Evolutionary conservation across 768 basidiomycete genomes (phyloP), one percentile per base, ranked within the genome.

Genomic region (Suillus alpinus): DNA sequence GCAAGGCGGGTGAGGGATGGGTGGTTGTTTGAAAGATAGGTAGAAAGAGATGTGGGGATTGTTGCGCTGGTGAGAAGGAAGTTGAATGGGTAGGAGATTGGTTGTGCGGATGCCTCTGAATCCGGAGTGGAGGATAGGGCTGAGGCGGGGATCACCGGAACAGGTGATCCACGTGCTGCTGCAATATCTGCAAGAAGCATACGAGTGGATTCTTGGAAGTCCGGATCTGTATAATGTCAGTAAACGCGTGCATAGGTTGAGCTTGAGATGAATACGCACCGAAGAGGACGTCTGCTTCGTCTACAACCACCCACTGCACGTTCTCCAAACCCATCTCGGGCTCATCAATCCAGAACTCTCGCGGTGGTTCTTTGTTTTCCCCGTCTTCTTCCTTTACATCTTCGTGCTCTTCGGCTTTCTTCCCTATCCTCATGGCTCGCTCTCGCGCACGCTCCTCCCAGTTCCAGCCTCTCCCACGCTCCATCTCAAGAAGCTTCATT

Each of bases 211-310:
- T 86, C 84, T 62, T 86, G 80, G 71, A 96, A 96, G 71, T 95
- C 92, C 1, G 86, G 80, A 68, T 94, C 94, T 95, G 65, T 6
- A 32, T 16, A 4, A 43, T 52, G 40, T 57, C 31, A 61, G 57
- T 56, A 40, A 58, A 41, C 10, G 13, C 13, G 39, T 18, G 47
- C 31, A 43, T 36, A 31, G 26, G 26, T 26, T n/a, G n/a, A 26
- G 40, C 6, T 23, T 20, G 26, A 12, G 36, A 36, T 3, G 9
- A 47, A 37, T 10, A 73, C 83, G 55, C 64, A 92, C 94, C 92
- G 57, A 96, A 88, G 13, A 95, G 77, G 53, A 97, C 85, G 69
- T 96, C 95, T 0, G 95, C 94, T 69, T 97, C 94, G 62, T 97
- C 95, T 1, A 96, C 77, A 3, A 95, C 80, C 6, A 96, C 88